These are phyloP conservation scores for Crataegus laevigata DNA, from an alignment of 306 rosid genomes.

Conservation along the genomic window DNA sequence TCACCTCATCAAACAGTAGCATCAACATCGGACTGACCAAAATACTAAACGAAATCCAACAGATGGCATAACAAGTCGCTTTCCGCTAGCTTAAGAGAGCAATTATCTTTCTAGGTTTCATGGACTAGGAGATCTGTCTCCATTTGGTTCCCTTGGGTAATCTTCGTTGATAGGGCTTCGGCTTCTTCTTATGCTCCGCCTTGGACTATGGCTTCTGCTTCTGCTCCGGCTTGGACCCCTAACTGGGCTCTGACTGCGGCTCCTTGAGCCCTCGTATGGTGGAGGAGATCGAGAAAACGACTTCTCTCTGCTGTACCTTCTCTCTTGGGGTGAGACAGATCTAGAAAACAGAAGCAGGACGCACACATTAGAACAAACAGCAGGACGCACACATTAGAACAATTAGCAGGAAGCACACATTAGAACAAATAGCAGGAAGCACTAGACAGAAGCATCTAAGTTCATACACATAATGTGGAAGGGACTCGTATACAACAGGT, in stretches of 20 bases:
- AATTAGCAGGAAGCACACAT: not conserved
- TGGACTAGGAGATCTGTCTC: constrained; percentile 58
- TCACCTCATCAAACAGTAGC: not conserved
- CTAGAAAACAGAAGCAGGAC: constrained; percentile 27
- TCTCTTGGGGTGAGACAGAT: constrained; percentile 63
- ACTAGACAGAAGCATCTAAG: not conserved
- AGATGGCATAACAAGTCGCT: not conserved
- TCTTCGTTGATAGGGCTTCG: constrained; percentile 30
- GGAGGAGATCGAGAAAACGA: constrained; percentile 58
- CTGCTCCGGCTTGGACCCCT: constrained; percentile 29
- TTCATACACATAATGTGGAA: not conserved
- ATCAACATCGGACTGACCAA: not conserved
- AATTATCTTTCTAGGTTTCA: constrained; percentile 17
- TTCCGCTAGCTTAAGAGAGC: not conserved
- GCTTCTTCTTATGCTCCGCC: constrained; percentile 22
- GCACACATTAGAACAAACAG: not conserved
- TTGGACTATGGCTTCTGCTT: constrained; percentile 41
- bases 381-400: not conserved
- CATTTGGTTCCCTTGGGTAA: constrained; percentile 37
- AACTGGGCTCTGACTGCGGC: constrained; percentile 61
- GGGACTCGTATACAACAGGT: not conserved
- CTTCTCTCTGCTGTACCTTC: constrained; percentile 60
- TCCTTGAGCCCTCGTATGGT: constrained; percentile 55
- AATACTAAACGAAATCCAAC: not conserved
- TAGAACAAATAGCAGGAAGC: not conserved